phyloP scores from a whole-genome alignment of 805 yeast genomes.

The Tetrapisispora pingtungensis region DNA sequence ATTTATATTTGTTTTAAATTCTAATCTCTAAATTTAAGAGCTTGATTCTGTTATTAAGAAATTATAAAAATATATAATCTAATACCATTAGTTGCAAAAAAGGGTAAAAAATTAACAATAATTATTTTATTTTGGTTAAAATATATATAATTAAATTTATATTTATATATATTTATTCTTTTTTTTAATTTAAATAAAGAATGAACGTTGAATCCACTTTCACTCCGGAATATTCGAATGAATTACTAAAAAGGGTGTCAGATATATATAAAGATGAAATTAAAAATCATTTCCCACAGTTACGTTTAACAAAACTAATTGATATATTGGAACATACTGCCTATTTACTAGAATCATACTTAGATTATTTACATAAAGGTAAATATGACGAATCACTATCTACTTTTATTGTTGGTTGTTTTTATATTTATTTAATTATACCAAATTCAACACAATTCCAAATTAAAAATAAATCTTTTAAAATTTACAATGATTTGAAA shows the following conservation, averaged over 20 bases:
- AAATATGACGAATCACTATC: constrained; percentile 24
- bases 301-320: constrained; percentile 28
- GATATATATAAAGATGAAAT: constrained; percentile 28
- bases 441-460: constrained; percentile 35
- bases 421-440: constrained; percentile 30
- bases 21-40: too few relatives aligned
- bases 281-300: constrained; percentile 22
- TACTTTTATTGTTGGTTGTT: constrained; percentile 31
- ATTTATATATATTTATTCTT: neutral
- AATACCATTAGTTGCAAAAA: too few relatives aligned
- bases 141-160: too few relatives aligned
- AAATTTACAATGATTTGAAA: constrained; percentile 30
- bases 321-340: constrained; percentile 32
- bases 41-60: too few relatives aligned
- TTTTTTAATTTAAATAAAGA: too few relatives aligned
- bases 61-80: too few relatives aligned
- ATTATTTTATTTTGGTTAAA: too few relatives aligned
- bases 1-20: too few relatives aligned
- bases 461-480: constrained; percentile 32
- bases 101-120: too few relatives aligned
- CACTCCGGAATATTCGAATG: constrained; percentile 35
- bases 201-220: constrained; percentile 7
- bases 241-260: constrained; percentile 21
- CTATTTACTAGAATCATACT: constrained; percentile 29
- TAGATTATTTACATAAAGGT: constrained; percentile 9